Base-by-base conservation (phyloP, 1,284 basidiomycete species). In the Peniophora sp. region DNA sequence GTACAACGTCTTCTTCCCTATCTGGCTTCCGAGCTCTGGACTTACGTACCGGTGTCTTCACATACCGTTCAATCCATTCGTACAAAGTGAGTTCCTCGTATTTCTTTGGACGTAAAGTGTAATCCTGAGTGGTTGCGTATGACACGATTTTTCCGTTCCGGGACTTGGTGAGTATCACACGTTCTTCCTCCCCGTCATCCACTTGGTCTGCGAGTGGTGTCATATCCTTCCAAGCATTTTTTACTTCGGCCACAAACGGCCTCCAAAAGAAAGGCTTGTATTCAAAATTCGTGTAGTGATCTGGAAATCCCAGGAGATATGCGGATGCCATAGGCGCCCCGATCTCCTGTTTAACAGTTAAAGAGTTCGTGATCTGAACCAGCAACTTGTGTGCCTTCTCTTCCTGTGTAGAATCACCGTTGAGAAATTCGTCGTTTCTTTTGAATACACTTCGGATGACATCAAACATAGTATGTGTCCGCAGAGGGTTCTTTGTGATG, bases 401-500 rank as follows among this genome's bases (percentile, higher is more conserved):
- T 42, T 53, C 41, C 22, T 44, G 24, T 35, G 35, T 39, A 3
- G 45, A 11, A 24, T 24, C 27, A 10, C 56, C 53, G 12, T 36
- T 35, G 3, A 64, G 10, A 17, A 64, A 47, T 42, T 60, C 56
- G 10, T 54, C 20, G 49, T 62, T 57, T 17, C 54, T 59, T 1
- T 56, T 48, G 52, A 67, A 64, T 3, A 67, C 56, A 15, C 48
- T 48, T 36, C 48, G 44, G 11, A 70, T 59, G n/a, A 60, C 52
- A 18, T 67, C 60, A 62, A 71, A 70, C 17, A 68, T 59, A 1
- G 52, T 54, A 54, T 66, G 59, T 2, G 68, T 71, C 44, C 69
- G 70, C 17, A 71, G 48, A 1, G 52, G 27, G 5, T 55, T 42
- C 49, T 73, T 73, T 0, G 68, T 70, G 20, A 73, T 62, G 58